Percentiles rank a stretch among this genome's conserved stretches.
These are phyloP conservation scores for Pelargonium australe DNA, from an alignment of 441 rosid species.

Conservation along the genomic window DNA sequence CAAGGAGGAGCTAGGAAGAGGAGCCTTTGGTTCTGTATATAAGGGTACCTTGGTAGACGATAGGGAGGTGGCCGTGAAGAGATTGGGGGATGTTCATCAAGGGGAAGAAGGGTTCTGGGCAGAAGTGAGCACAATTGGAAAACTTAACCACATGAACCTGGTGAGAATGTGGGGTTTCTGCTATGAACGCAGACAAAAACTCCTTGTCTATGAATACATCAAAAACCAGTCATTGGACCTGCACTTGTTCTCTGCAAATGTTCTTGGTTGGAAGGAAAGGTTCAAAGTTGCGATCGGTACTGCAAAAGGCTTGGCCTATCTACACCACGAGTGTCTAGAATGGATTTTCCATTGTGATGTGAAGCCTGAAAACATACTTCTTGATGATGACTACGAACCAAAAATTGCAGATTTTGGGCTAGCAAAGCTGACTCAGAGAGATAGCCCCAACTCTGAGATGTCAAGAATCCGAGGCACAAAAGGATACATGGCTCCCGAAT, in stretches of 20 bases:
- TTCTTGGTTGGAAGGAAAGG: neutral
- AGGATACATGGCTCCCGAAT: neutral
- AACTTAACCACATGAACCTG: neutral
- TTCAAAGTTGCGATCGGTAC: neutral
- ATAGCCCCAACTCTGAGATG: neutral
- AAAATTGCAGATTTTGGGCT: neutral
- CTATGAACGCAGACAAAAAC: neutral
- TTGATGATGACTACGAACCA: neutral
- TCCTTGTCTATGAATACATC: neutral
- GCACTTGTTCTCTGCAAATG: neutral
- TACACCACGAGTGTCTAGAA: neutral
- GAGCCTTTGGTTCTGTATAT: neutral
- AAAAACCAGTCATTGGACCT: neutral
- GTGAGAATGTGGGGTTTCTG: slow-evolving; percentile 1
- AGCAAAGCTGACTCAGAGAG: neutral
- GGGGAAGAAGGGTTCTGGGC: neutral
- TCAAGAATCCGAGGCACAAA: neutral
- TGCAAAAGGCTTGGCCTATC: neutral
- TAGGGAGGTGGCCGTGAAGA: neutral
- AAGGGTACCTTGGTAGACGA: neutral
- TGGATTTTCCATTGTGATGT: neutral
- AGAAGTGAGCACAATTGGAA: neutral
- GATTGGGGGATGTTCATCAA: neutral
- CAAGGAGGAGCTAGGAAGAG: neutral
- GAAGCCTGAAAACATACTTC: neutral